Base-by-base conservation (phyloP, 2,329 filamentous ascomycete genomes). In the Neurospora sp. region DNA sequence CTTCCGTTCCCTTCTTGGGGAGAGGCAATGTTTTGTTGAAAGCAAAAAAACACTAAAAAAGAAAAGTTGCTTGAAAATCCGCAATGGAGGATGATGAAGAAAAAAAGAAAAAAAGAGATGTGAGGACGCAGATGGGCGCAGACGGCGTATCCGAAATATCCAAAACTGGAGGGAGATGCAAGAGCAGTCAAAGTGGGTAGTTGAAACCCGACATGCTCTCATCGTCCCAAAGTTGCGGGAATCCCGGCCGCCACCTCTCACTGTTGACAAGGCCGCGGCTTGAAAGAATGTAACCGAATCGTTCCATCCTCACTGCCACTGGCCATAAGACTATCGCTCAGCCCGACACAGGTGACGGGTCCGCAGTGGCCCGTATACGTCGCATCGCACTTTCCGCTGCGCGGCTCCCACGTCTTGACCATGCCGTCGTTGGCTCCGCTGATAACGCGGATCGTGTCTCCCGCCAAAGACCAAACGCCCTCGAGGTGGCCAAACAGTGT, bases 401-500 rank as follows among this genome's bases (percentile, higher is more conserved):
- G 85, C 17, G 95, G 92, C 80, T 98, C 95, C 96, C 96, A 99
- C 39, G 87, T 89, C 82, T 98, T 98, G 76, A 97, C 92, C 88
- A 95, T 96, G 57, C 92, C 90, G 80, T 99, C 96, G 79, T 98
- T 93, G 11, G 92, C 92, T 0, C 94, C 95, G 19, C 91, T 93
- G 15, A 98, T 93, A 17, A 97, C 88, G 11, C 96, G 89, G 23
- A 98, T 83, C 0, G 91, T 94, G 80, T 98, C 95, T 3, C 92
- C 95, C 0, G 92, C 92, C 2, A 99, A 85, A 6, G 92, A 91
- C 96, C 96, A 99, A 23, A 99, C 91, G 39, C 96, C 96, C 79
- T 99, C 96, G 28, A 99, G 87, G 77, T 99, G 96, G 0, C 96
- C 96, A 78, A 98, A 99, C 83, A 97, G 97, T 39, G 93, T 97